Base-by-base conservation (phyloP, 805 yeast genomes). In the Cyberlindnera mycetangii region DNA sequence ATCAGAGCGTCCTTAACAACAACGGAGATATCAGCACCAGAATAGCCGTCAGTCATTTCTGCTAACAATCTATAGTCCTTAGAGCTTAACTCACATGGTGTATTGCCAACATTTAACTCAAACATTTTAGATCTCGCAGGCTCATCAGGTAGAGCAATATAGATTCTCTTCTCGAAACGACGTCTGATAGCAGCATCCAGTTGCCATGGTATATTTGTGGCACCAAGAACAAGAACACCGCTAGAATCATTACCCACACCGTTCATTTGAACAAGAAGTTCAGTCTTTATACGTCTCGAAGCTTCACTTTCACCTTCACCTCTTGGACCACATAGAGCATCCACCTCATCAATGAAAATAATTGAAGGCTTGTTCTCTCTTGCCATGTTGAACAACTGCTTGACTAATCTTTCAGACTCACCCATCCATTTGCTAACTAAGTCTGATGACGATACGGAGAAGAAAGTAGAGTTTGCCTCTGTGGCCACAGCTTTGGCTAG, bases 391-490 rank as follows among this genome's bases (percentile, higher is more conserved):
- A 93, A 93, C 51, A 93, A 74, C 62, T 93, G 97, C 65, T 92
- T 93, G 21, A 93, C 98, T 45, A 93, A 77, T 66, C 98, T 81
- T 66, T 93, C 99, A 20, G 95, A 83, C 65, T 93, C 99, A 57
- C 99, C 99, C 97, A 92, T 92, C 99, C 99, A 93, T 66, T 93
- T 93, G 53, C 95, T 85, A 3, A 93, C 98, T 57, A 93, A 75
- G 65, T 93, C 99, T 12, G 96, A 86, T 0, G 97, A 89, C n/a
- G 95, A 85, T 1, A 93, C 96, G 2, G 96, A 86, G 67, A 93
- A 93, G 58, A 93, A 93, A 0, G 99, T 93, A 0, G 97, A 88
- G 63, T 92, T 89, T 39, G 98, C 97, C 59, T 93, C 99, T 0
- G 99, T 93, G 20, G 99, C 99, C 8, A 93, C 98, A 0, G 99